Base-by-base conservation (phyloP, 495 filamentous ascomycete species). In the Aspergillus steynii region DNA sequence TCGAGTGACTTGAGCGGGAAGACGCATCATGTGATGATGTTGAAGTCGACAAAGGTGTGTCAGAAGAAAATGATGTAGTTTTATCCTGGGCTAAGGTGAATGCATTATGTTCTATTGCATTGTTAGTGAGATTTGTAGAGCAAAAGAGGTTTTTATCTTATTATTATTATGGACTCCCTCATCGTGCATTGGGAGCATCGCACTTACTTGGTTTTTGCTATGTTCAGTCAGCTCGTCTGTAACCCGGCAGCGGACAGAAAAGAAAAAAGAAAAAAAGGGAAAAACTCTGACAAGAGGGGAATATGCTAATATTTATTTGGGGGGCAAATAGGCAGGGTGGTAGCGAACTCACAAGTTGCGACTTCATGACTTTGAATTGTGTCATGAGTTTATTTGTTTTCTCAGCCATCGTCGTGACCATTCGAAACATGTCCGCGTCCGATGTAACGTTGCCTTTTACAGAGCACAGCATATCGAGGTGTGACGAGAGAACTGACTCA, bases 351-450 rank as follows among this genome's bases (percentile, higher is more conserved):
- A 58, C 10, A 42, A 78, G 60, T 15, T 72, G 60, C n/a, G 70
- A 69, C 50, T 72, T 68, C 29, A 75, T 50, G 7, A 72, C 29
- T n/a, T 73, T 66, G 31, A 72, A 74, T 45, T 81, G 72, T 14
- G 67, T 65, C 47, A 76, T 65, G 29, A 77, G 61, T 47, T 72
- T 71, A 20, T 74, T 61, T 6, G 78, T 76, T 64, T 67, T 77
- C 29, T 73, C 72, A 26, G 77, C 50, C 72, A 81, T 78, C 5
- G 68, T 56, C 0, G 73, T 65, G 5, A 79, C 55, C 5, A 72
- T 53, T 27, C 65, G 69, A 25, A 60, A 67, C 2, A 65, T 62
- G 42, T 76, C 70, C 9, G 42, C 59, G 50, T 73, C 69, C 5
- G 62, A 54, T 3, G 54, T 34, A 27, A 70, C 45, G 29, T 71